phyloP scores from a whole-genome alignment of 345 rosid genomes.

The Trapa incisa region DNA sequence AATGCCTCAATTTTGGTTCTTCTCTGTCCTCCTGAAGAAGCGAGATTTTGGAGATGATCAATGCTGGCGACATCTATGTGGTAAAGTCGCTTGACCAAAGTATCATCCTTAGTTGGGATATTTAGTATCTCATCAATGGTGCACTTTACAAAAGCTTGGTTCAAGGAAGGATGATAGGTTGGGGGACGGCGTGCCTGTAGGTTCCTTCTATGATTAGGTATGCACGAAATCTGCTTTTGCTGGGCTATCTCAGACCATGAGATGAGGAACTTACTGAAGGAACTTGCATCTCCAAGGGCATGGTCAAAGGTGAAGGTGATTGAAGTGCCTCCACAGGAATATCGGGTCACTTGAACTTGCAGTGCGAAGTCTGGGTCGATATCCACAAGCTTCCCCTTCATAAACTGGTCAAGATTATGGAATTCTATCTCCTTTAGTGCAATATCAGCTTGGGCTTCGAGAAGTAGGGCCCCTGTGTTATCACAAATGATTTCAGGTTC shows the following conservation, averaged over 20 bases:
- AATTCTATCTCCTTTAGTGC: conserved; percentile 44
- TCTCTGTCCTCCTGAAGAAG: conserved; percentile 29
- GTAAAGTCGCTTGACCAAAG: conserved; percentile 57
- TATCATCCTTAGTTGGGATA: conserved; percentile 30
- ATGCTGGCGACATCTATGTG: conserved; percentile 42
- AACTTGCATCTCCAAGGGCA: conserved; percentile 68
- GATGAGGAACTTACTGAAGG: conserved; percentile 52
- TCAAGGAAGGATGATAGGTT: conserved; percentile 36
- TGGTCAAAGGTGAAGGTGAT: conserved; percentile 71
- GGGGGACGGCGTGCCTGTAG: conserved; percentile 55
- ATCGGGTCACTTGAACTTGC: conserved; percentile 52
- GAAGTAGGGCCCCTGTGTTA: conserved; percentile 45
- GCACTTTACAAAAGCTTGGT: conserved; percentile 46
- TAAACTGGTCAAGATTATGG: conserved; percentile 33
- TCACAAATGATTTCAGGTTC: conserved; percentile 62
- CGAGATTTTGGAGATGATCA: conserved; percentile 37
- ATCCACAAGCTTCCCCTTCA: conserved; percentile 44
- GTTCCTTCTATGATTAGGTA: conserved; percentile 52
- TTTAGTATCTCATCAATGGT: conserved; percentile 50
- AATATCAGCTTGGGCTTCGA: conserved; percentile 40
- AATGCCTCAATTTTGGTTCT: conserved; percentile 77
- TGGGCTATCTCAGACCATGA: conserved; percentile 64
- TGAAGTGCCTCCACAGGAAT: conserved; percentile 55
- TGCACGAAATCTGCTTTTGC: conserved; percentile 40
- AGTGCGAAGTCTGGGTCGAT: conserved; percentile 30